Evolutionary conservation across 495 filamentous ascomycete species (phyloP), one percentile per base, ranked within the genome.

Genomic region (Antarctomyces pellizariae): DNA sequence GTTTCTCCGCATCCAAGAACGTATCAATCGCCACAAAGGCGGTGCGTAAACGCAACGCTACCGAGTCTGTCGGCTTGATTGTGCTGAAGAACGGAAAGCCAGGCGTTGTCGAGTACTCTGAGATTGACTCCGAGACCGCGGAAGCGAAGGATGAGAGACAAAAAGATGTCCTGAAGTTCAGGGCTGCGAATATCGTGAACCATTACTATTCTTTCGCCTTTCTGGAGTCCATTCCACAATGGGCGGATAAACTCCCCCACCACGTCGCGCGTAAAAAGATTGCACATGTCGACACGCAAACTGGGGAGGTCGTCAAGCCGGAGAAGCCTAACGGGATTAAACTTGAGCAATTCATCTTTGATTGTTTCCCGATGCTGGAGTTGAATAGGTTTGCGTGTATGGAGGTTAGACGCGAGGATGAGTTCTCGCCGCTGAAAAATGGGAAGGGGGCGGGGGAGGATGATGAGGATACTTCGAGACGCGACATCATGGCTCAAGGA

Each of bases 211-310:
- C 75, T 18, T 89, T 80, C 61, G 56, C 65, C 31, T 99, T 93
- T 59, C 61, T 99, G 26, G 75, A 91, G 46, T 71, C 64, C 22
- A 90, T 95, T 37, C 79, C 84, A 26, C 57, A 68, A 37, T 91
- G 73, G 71, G 65, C 67, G 11, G 68, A 84, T 53, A 63, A 65
- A 36, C 62, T 99, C 16, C 86, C 84, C 2, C 89, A 93, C 45
- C 86, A 99, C 56, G 71, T 99, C 25, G 86, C 86, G 18, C 64
- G 68, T 42, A 99, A 99, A 74, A 99, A 99, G 75, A 99, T 99
- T 34, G 79, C 83, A 5, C 74, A 69, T 48, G 62, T 78, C 30
- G 62, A 93, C 42, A 54, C 64, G 3, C 62, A 73, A 41, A 73
- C 55, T 11, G 86, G 79, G 32, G 69, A 75, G 41, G 58, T 59